Evolutionary conservation across 768 basidiomycete species (phyloP).

Genomic region (Kwoniella heveanensis): DNA sequence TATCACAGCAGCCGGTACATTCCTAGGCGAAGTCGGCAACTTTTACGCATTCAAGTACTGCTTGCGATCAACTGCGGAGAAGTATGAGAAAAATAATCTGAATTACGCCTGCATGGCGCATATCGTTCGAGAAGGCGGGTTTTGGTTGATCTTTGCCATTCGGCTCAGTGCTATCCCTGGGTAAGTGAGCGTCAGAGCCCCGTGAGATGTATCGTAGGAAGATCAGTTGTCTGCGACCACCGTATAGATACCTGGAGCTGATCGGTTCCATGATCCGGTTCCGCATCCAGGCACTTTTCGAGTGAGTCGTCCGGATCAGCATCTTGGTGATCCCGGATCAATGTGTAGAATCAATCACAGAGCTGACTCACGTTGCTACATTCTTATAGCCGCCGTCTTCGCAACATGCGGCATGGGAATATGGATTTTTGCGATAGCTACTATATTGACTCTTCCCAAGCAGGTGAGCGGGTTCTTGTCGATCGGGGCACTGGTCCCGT

Average conservation of each 20-base stretch:
- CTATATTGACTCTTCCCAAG: slow-evolving; percentile 52
- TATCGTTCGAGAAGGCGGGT: slow-evolving; percentile 56
- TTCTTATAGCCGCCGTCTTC: slow-evolving; percentile 48
- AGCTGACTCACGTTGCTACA: background rate
- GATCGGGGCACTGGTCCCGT: background rate
- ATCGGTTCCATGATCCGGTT: too few species aligned
- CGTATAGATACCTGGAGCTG: too few species aligned
- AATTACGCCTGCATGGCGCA: slow-evolving; percentile 56
- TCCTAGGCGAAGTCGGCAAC: slow-evolving; percentile 54
- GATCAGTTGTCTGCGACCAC: too few species aligned
- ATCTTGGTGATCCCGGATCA: background rate
- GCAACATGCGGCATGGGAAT: slow-evolving; percentile 53
- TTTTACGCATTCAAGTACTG: slow-evolving; percentile 55
- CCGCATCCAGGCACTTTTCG: slow-evolving; percentile 21
- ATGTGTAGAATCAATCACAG: too few species aligned
- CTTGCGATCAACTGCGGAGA: slow-evolving; percentile 42
- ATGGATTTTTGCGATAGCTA: slow-evolving; percentile 48
- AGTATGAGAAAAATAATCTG: slow-evolving; percentile 52
- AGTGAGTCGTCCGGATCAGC: slow-evolving; percentile 11
- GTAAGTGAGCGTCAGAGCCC: slow-evolving; percentile 31
- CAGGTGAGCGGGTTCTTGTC: slow-evolving; percentile 38
- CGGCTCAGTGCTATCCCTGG: slow-evolving; percentile 56
- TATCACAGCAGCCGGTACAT: slow-evolving; percentile 52
- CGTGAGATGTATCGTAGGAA: too few species aligned
- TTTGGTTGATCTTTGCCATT: slow-evolving; percentile 54